Evolutionary conservation across 352 stramenopile genomes (phyloP), one percentile per base, ranked within the genome.

Genomic region (Phytopythium delawarense): DNA sequence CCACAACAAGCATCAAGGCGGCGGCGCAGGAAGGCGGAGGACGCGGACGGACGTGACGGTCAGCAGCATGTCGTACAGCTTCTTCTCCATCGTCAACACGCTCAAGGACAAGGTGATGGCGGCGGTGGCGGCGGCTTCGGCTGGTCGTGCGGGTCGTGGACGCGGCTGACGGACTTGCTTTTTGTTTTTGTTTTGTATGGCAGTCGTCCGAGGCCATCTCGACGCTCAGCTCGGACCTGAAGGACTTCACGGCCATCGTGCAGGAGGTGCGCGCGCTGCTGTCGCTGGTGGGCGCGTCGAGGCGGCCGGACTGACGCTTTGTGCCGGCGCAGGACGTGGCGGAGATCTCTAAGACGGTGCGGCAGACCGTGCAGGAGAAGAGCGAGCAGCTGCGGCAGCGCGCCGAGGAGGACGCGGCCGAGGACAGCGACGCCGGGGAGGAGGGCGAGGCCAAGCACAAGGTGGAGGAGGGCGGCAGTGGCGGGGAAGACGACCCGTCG

Each of bases 181-280:
- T 48, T n/a, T 64, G 35, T 28, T 44, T 2, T 37, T 52, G 28
- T 66, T 65, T n/a, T 59, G 35, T 15, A 72, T 54, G 73, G 71
- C 53, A 84, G 76, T 91, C 81, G 46, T 78, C 79, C 18, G 77
- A 91, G 64, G 81, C 81, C 50, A 84, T 91, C 63, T 79, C 70
- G 61, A 91, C 78, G n/a, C 65, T 91, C 40, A 89, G 76, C 58
- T 84, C 81, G 11, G 81, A 91, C 57, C 60, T 91, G 21, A 81
- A 86, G 64, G 81, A 91, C 32, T 91, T 91, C 37, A 75, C 73
- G 37, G 60, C 79, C 32, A 86, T 88, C 55, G 74, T 91, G 21
- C 81, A 89, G 61, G 81, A 88, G 61, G 75, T 76, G 13, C 7
- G 12, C 37, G 2, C 13, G 20, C 50, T 21, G 25, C 54, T 53